Evolutionary conservation across 192 early-diverging fungal species (phyloP), one percentile per base, ranked within the genome.

Genomic region (Backusella tarrabulga): DNA sequence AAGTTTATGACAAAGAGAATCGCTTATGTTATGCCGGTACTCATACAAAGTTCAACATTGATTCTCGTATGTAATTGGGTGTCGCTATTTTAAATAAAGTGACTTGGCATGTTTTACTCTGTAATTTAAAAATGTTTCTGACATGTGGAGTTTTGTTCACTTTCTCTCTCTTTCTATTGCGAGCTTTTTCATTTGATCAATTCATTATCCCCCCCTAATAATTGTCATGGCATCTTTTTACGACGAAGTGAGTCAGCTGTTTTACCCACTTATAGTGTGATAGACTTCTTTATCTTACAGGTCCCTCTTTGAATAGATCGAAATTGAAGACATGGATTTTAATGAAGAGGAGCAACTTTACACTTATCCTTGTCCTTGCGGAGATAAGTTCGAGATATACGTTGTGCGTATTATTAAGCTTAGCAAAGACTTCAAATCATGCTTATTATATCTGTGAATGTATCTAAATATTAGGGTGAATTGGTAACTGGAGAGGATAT

Each of bases 321-420:
- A 85, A 44, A 81, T 81, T 63, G 93, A 98, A 81, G 96, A 98
- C 83, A 93, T 98, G 90, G 94, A 95, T 68, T 98, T 92, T 81
- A 92, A 96, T 74, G 92, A 95, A 80, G 94, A 95, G 38, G 89
- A 85, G 32, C 83, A 91, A 68, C 86, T 90, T 15, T 99, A 96
- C 87, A 88, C 88, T 70, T 99, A 97, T 80, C 97, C 97, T 38
- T 99, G 96, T 81, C 97, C 97, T 5, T 99, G 97, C 86, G 97
- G 97, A 19, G 97, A 99, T 89, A 88, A 90, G 35, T 99, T 99
- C 79, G 86, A 93, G 77, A 97, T 97, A 74, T 90, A 93, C 6
- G 79, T 89, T 80, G 91, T 92, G 84, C 40, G 73, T 69, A 66
- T 63, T 63, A 63, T 9, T 63, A 63, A 63, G 23, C 11, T 8